Conservation (phyloP, 108 stramenopile genomes). For the Cyclotella distinguenda region DNA sequence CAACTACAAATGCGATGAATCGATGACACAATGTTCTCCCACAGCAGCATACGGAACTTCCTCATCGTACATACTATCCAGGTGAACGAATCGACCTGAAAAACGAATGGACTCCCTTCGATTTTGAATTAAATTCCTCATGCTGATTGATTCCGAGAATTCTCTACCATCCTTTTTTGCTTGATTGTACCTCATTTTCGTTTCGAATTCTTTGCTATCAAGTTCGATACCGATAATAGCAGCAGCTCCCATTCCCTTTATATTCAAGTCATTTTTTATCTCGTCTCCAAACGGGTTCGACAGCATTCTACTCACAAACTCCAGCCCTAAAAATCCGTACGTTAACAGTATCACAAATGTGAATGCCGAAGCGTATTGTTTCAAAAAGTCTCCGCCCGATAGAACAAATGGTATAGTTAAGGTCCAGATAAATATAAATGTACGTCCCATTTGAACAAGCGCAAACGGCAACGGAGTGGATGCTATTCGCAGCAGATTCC, state of each 20-base stretch:
- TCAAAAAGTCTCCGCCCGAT: constrained; percentile 4
- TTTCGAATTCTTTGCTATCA: constrained; percentile 22
- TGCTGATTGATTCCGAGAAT: background rate
- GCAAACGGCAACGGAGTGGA: constrained; percentile 64
- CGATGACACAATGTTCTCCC: constrained; percentile 1
- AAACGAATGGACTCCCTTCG: constrained; percentile 6
- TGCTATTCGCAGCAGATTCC: constrained; percentile 35
- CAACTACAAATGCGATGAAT: too few species aligned
- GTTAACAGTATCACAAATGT: constrained; percentile 59
- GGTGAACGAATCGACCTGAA: constrained; percentile 7
- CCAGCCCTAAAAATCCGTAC: constrained; percentile 65
- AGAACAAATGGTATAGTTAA: constrained; percentile 50
- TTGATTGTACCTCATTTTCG: background rate
- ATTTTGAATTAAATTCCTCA: constrained; percentile 4
- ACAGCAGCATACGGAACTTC: background rate
- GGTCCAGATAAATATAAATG: constrained; percentile 57
- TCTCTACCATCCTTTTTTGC: background rate
- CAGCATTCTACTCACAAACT: constrained; percentile 51
- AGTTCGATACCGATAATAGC: constrained; percentile 38
- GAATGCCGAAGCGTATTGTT: constrained; percentile 24
- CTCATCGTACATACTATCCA: constrained; percentile 1
- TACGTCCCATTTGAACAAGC: constrained; percentile 63
- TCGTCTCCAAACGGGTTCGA: constrained; percentile 76
- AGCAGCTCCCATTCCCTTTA: constrained; percentile 46
- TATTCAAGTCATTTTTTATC: constrained; percentile 41